Percentiles rank a stretch among this genome's conserved stretches.
Evolutionary conservation across 352 stramenopile species (phyloP).

Genomic region (Pythium apleroticum): DNA sequence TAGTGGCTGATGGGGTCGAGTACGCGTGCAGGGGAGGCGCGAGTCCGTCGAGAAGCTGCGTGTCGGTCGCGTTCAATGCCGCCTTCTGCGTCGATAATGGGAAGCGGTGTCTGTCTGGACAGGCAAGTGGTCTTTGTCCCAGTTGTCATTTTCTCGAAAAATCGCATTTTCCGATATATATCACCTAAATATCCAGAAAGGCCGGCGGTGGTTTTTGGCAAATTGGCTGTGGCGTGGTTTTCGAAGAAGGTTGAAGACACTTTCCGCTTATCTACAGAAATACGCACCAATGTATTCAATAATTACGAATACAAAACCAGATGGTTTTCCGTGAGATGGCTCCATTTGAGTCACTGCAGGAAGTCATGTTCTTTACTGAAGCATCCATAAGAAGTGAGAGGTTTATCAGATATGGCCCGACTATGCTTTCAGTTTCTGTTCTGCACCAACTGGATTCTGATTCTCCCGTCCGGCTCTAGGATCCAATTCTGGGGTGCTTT

Average conservation of each 20-base stretch:
- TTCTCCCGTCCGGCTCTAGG: conserved; percentile 6
- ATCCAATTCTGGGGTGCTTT: conserved; percentile 5
- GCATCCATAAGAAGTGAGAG: conserved; percentile 8
- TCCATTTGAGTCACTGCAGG: neutral
- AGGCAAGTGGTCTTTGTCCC: conserved; percentile 5
- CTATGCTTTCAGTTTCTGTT: conserved; percentile 26
- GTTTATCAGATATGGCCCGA: conserved; percentile 13
- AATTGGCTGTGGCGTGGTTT: neutral
- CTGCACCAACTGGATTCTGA: conserved; percentile 12
- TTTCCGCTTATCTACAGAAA: neutral
- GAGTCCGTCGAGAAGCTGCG: neutral
- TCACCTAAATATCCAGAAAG: neutral
- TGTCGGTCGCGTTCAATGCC: neutral
- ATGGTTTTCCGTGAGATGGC: neutral
- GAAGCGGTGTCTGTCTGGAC: conserved; percentile 1
- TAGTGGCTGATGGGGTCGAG: neutral
- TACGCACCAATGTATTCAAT: neutral
- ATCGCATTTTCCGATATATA: neutral
- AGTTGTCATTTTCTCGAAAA: neutral
- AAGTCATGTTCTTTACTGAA: conserved; percentile 25
- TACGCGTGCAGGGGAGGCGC: neutral
- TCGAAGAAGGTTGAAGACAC: neutral
- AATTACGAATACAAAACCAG: neutral
- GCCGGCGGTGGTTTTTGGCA: neutral
- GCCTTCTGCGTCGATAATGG: neutral